Evolutionary conservation across 805 yeast genomes (phyloP).

Genomic region (Millerago galiae): DNA sequence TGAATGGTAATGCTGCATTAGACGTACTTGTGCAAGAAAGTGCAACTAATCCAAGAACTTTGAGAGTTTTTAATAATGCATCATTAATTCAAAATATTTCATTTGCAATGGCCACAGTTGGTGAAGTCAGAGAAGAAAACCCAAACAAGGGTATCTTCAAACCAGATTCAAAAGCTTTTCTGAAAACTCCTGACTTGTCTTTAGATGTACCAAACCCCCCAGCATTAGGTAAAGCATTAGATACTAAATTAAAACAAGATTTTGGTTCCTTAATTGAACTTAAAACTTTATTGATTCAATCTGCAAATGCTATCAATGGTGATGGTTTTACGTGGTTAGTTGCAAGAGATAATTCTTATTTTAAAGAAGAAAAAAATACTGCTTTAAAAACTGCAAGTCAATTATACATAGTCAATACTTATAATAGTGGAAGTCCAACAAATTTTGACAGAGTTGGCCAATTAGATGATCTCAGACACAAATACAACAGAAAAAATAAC

Average conservation of each 20-base stretch:
- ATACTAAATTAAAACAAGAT: slow-evolving; percentile 42
- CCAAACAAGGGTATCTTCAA: slow-evolving; percentile 3
- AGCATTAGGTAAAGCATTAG: slow-evolving; percentile 6
- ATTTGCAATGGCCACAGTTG: slow-evolving; percentile 31
- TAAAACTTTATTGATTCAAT: slow-evolving; percentile 57
- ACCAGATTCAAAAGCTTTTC: slow-evolving; percentile 25
- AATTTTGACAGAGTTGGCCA: slow-evolving; percentile 46
- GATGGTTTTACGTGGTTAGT: slow-evolving; percentile 91
- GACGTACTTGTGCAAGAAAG: slow-evolving; percentile 20
- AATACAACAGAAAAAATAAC: slow-evolving; percentile 11
- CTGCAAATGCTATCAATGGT: slow-evolving; percentile 71
- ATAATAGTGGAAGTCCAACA: slow-evolving; percentile 83
- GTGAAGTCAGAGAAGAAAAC: slow-evolving; percentile 19
- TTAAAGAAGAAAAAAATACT: slow-evolving; percentile 7
- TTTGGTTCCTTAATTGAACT: slow-evolving; percentile 77
- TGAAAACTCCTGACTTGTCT: slow-evolving; percentile 39
- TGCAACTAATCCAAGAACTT: slow-evolving; percentile 25
- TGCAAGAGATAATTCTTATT: slow-evolving; percentile 35
- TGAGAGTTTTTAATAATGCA: slow-evolving; percentile 31
- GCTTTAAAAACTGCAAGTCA: slow-evolving; percentile 31
- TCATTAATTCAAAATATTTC: slow-evolving; percentile 32
- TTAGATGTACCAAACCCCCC: slow-evolving; percentile 27
- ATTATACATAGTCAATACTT: slow-evolving; percentile 72
- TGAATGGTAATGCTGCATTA: slow-evolving; percentile 21
- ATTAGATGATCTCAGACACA: slow-evolving; percentile 22